Percentiles rank a stretch among this genome's conserved stretches.
Evolutionary conservation across 495 filamentous ascomycete genomes (phyloP).

Genomic region (Mycothermus thermophilus): DNA sequence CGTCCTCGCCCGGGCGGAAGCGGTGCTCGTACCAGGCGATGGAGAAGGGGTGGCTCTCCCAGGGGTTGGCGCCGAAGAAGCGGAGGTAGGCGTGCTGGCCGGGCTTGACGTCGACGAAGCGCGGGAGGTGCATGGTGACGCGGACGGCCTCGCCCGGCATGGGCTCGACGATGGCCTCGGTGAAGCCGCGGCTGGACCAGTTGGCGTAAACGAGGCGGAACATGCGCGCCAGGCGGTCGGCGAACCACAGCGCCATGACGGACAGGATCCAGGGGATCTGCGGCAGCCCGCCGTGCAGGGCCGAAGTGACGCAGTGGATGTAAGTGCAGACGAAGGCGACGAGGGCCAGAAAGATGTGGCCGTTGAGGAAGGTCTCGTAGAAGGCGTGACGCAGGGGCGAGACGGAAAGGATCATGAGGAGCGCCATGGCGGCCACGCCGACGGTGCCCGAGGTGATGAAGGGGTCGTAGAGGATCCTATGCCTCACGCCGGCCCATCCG

Average conservation of each 20-base stretch:
- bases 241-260: conserved; percentile 58
- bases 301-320: conserved; percentile 46
- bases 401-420: conserved; percentile 49
- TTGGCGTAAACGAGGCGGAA: conserved; percentile 59
- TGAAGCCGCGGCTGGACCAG: conserved; percentile 41
- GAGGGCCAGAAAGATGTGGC: conserved; percentile 60
- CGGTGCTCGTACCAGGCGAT: conserved; percentile 62
- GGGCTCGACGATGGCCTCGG: conserved; percentile 58
- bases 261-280: conserved; percentile 53
- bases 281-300: conserved; percentile 35
- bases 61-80: conserved; percentile 57
- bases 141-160: conserved; percentile 71
- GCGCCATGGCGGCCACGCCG: conserved; percentile 40
- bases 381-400: conserved; percentile 81
- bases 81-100: conserved; percentile 86
- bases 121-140: conserved; percentile 67
- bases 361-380: conserved; percentile 83
- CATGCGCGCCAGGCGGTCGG: conserved; percentile 61
- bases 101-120: conserved; percentile 61
- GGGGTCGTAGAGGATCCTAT: conserved; percentile 31
- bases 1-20: conserved; percentile 13
- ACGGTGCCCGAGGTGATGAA: conserved; percentile 44
- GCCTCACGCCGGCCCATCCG: conserved; percentile 48
- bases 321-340: conserved; percentile 49
- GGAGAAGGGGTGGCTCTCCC: conserved; percentile 89